phyloP scores from a whole-genome alignment of 2,329 filamentous ascomycete species.

The Ceratocystis lukuohia region DNA sequence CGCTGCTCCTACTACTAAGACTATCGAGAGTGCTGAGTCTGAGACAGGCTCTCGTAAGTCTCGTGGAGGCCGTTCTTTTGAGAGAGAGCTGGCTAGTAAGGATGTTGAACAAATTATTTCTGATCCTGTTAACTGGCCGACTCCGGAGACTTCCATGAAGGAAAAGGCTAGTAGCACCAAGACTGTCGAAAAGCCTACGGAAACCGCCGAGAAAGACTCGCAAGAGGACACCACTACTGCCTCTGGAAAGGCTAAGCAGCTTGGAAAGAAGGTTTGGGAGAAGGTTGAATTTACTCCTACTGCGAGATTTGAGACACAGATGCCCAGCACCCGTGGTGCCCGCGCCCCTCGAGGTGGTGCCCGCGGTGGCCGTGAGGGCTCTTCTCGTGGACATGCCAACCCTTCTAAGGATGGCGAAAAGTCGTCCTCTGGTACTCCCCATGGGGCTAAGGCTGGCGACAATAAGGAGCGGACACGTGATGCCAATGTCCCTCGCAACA shows the following conservation, averaged over 20 bases:
- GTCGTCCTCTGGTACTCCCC: conserved; percentile 23
- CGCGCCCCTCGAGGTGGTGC: conserved; percentile 36
- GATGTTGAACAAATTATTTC: conserved; percentile 16
- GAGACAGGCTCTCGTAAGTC: conserved; percentile 23
- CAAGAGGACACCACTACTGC: conserved; percentile 38
- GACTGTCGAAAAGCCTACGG: conserved; percentile 50
- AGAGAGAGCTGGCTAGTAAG: conserved; percentile 10
- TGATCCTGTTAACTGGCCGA: conserved; percentile 78
- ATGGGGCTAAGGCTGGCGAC: conserved; percentile 10
- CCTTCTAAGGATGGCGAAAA: conserved; percentile 30
- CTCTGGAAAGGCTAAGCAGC: conserved; percentile 37
- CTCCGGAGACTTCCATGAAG: conserved; percentile 57
- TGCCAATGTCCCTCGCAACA: conserved; percentile 24
- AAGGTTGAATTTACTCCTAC: conserved; percentile 69
- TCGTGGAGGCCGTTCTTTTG: conserved; percentile 32
- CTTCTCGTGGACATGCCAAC: conserved; percentile 23
- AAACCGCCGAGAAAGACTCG: conserved; percentile 48
- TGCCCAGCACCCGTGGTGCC: conserved; percentile 42
- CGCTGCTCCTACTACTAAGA: conserved; percentile 19
- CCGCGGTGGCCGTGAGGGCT: conserved; percentile 26
- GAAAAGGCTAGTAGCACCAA: conserved; percentile 49
- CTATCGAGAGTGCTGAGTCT: conserved; percentile 27
- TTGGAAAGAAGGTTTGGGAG: conserved; percentile 70
- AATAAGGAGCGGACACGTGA: conserved; percentile 17
- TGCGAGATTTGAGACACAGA: conserved; percentile 73